These are phyloP conservation scores for Rhodotorula diobovata DNA, from an alignment of 768 basidiomycete species.

Conservation along the genomic window DNA sequence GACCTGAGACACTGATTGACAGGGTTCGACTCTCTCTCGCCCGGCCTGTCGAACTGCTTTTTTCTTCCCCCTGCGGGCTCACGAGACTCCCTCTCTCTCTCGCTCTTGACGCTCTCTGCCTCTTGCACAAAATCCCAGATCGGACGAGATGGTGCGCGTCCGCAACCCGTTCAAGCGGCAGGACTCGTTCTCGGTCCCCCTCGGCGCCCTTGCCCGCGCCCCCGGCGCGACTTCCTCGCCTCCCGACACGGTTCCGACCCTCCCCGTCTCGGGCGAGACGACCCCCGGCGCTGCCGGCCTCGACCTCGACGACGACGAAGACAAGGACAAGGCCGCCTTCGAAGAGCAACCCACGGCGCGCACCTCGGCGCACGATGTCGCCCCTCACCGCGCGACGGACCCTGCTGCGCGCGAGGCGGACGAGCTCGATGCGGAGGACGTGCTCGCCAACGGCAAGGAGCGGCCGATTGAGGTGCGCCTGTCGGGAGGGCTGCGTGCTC, in stretches of 20 bases:
- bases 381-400: not conserved
- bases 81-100: no score
- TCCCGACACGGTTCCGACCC: not conserved
- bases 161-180: slow-evolving; percentile 33
- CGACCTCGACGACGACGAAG: slow-evolving; percentile 2
- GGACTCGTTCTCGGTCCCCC: slow-evolving; percentile 14
- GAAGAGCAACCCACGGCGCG: not conserved
- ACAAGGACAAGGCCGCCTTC: not conserved
- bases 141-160: slow-evolving; percentile 13
- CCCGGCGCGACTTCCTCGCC: no score
- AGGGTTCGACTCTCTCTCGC: no score
- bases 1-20: no score
- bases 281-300: not conserved
- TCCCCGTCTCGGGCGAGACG: not conserved
- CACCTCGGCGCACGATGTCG: not conserved
- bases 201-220: not conserved
- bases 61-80: not conserved
- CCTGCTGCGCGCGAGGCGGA: not conserved
- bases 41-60: no score
- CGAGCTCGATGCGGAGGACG: slow-evolving; percentile 8
- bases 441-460: slow-evolving; percentile 38
- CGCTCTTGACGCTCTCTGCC: not conserved
- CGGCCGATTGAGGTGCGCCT: slow-evolving; percentile 35
- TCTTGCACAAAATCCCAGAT: no score
- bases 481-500: no score